Conservation (phyloP, 305 asterid species). For the Fraxinus albicans region DNA sequence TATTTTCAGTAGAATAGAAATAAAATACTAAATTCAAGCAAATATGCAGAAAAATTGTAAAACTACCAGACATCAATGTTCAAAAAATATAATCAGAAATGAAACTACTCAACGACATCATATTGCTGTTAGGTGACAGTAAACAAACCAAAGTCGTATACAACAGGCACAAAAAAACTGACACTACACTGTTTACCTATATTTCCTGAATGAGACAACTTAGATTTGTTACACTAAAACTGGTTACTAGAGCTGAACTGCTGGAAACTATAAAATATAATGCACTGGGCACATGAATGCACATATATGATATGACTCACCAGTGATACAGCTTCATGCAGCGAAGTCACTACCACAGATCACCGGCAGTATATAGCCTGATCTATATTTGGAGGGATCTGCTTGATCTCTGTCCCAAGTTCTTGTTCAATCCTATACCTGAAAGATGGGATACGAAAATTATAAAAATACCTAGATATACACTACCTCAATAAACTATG, state of each 20-base stretch:
- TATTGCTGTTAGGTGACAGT: background rate
- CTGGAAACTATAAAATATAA: background rate
- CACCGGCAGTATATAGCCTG: constrained; percentile 38
- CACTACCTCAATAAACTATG: background rate
- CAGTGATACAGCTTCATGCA: constrained; percentile 13
- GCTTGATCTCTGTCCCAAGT: constrained; percentile 45
- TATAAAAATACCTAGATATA: background rate
- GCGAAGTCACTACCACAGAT: background rate
- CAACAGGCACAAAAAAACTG: background rate
- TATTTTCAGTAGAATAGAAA: background rate
- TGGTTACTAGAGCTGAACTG: background rate
- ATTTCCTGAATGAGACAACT: background rate
- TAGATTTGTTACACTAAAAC: background rate
- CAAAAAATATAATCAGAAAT: background rate
- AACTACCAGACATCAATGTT: background rate
- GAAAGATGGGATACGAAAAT: background rate
- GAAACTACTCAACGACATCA: background rate
- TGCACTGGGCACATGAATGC: background rate
- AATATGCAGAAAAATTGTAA: background rate
- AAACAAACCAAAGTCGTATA: background rate
- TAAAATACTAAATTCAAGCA: background rate
- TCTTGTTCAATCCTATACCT: constrained; percentile 47
- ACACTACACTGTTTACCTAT: background rate
- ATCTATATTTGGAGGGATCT: constrained; percentile 42
- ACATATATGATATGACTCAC: constrained; percentile 17